Conservation (phyloP, 805 yeast species). For the Lachancea cidri region DNA sequence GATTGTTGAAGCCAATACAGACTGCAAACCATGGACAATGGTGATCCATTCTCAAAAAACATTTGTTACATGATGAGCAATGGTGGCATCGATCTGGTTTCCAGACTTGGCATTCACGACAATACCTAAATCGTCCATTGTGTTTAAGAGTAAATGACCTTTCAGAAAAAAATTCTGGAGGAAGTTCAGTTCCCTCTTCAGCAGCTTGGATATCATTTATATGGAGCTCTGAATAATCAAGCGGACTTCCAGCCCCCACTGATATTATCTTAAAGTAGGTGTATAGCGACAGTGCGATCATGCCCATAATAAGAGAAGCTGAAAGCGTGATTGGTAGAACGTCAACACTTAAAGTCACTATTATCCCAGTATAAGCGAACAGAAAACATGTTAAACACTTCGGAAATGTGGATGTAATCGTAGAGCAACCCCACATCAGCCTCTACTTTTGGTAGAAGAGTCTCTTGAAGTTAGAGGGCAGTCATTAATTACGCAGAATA, state of each 20-base stretch:
- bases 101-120: conserved; percentile 64
- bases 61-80: conserved; percentile 64
- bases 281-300: conserved; percentile 28
- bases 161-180: conserved; percentile 39
- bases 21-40: conserved; percentile 93
- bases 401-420: conserved; percentile 21
- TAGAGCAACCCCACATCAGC: conserved; percentile 1
- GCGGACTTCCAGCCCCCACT: conserved; percentile 62
- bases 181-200: conserved; percentile 29
- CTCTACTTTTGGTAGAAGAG: too few relatives aligned
- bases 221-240: conserved; percentile 45
- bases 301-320: conserved; percentile 2
- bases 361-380: conserved; percentile 21
- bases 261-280: conserved; percentile 50
- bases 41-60: conserved; percentile 87
- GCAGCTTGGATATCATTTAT: conserved; percentile 28
- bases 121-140: conserved; percentile 63
- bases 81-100: conserved; percentile 89
- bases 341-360: conserved; percentile 14
- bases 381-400: conserved; percentile 19
- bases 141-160: conserved; percentile 43
- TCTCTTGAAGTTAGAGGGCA: background rate
- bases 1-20: conserved; percentile 80
- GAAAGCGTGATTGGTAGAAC: conserved; percentile 12
- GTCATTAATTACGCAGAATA: background rate